phyloP scores from a whole-genome alignment of 352 stramenopile species.

The Phytophthora fragariaefolia region DNA sequence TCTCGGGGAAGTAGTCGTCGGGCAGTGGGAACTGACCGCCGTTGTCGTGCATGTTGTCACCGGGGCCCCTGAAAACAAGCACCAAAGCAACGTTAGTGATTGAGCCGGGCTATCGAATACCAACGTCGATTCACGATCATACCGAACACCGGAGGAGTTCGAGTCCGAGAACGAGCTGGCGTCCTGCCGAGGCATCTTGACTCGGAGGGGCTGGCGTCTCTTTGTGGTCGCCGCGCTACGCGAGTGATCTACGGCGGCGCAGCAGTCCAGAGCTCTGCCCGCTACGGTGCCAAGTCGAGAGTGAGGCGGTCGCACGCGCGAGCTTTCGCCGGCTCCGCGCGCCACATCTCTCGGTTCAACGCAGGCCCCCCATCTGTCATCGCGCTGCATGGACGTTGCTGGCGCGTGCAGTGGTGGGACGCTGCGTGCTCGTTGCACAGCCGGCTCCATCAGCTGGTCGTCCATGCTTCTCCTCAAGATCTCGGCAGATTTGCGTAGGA shows the following conservation, averaged over 20 bases:
- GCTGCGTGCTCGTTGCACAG: not conserved
- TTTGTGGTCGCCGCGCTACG: slow-evolving; percentile 2
- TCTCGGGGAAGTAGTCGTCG: slow-evolving; percentile 47
- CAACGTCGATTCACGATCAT: not conserved
- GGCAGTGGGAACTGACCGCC: slow-evolving; percentile 48
- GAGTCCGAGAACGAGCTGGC: slow-evolving; percentile 20
- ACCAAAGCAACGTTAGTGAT: slow-evolving; percentile 2
- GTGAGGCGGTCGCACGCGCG: slow-evolving; percentile 15
- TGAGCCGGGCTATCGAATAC: not conserved
- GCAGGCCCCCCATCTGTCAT: slow-evolving; percentile 17
- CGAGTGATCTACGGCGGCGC: not conserved
- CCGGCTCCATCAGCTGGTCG: slow-evolving; percentile 24
- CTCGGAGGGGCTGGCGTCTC: slow-evolving; percentile 5
- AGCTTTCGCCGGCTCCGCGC: not conserved
- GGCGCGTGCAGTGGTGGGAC: slow-evolving; percentile 27
- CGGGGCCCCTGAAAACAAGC: slow-evolving; percentile 13
- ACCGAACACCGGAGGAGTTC: slow-evolving; percentile 18
- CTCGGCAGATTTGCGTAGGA: slow-evolving; percentile 16
- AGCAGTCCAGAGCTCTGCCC: slow-evolving; percentile 6
- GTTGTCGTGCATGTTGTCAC: slow-evolving; percentile 33
- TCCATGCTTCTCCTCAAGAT: slow-evolving; percentile 29
- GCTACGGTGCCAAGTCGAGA: slow-evolving; percentile 32
- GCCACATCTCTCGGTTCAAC: slow-evolving; percentile 35
- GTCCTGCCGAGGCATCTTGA: slow-evolving; percentile 20
- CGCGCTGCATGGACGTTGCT: slow-evolving; percentile 17